Conservation (phyloP, 2,329 filamentous ascomycete species). For the Botrytis medusae region DNA sequence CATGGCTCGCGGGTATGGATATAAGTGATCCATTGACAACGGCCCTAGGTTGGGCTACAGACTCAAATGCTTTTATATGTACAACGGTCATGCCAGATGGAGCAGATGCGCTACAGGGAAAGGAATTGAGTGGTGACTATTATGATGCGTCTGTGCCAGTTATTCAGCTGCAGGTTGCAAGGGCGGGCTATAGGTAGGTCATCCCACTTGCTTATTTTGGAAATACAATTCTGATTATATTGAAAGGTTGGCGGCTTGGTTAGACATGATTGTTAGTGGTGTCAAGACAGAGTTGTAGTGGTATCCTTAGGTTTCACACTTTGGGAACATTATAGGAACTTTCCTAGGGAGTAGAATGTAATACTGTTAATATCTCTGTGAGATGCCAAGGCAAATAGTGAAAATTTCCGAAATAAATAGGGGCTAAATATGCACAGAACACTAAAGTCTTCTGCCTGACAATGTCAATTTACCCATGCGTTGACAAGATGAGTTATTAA, state of each 20-base stretch:
- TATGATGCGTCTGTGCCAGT: constrained; percentile 63
- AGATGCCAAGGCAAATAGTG: background rate
- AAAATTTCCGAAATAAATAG: background rate
- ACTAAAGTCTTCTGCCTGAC: background rate
- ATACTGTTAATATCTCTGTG: background rate
- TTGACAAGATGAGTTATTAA: background rate
- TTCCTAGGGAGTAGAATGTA: background rate
- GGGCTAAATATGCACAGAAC: background rate
- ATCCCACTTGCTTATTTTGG: background rate
- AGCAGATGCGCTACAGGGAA: constrained; percentile 53
- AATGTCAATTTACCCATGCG: background rate
- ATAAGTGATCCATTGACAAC: constrained; percentile 55
- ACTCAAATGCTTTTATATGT: constrained; percentile 63
- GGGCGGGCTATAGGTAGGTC: constrained; percentile 59
- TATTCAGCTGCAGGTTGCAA: constrained; percentile 65
- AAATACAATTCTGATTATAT: constrained; percentile 9
- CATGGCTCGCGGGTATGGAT: constrained; percentile 59
- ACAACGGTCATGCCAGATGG: constrained; percentile 62
- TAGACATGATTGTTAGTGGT: constrained; percentile 58
- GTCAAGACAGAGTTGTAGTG: constrained; percentile 29
- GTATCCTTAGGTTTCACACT: background rate
- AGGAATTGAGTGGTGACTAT: constrained; percentile 63
- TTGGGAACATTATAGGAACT: background rate
- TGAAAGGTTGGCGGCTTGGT: constrained; percentile 58
- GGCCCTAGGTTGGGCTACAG: constrained; percentile 62